Evolutionary conservation across 164 flowering plant genomes (phyloP), one percentile per base, ranked within the genome.

Genomic region (Magnolia sinica): DNA sequence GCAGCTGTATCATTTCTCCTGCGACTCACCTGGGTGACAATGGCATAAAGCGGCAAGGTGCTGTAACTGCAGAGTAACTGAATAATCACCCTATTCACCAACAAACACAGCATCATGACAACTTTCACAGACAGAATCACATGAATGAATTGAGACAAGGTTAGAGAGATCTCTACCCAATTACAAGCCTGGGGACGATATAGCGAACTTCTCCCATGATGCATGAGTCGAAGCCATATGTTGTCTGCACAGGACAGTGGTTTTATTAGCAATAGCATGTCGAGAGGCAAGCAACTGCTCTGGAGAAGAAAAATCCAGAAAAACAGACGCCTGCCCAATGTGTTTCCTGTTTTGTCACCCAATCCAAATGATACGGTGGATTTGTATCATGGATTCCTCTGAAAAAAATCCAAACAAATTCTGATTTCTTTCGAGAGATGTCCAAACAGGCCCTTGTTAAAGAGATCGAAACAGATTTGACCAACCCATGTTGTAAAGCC

Each of bases 131-230:
- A 31, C 4, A 18, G 19, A 13, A 27, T 11, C 23, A 7, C 13
- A 68, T 29, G 8, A 7, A 29, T 51, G 8, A 9, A 74, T n/a
- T 3, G 31, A 51, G 31, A 55, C 7, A 74, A 59, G 29, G 29
- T 7, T 13, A 66, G 29, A 4, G 37, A 65, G 70, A 27, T 49
- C 19, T 16, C 18, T 88, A 92, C 96, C 96, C 96, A 70, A 90
- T 83, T 16, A 88, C 51, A 55, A 92, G 89, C 61, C 94, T 78
- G 1, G 99, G 97, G 20, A 91, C 64, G n/a, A 96, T 87, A 64
- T 81, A 96, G 4, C 81, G 75, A 13, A 88, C 74, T 84, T 88
- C 81, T 77, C 94, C 98, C 94, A 96, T 88, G 16, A 96, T 92
- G 89, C 99, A 96, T 52, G 99, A 94, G 76, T 86, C 75, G 49